phyloP scores from a whole-genome alignment of 352 stramenopile species.

The Phytophthora niederhauseri region DNA sequence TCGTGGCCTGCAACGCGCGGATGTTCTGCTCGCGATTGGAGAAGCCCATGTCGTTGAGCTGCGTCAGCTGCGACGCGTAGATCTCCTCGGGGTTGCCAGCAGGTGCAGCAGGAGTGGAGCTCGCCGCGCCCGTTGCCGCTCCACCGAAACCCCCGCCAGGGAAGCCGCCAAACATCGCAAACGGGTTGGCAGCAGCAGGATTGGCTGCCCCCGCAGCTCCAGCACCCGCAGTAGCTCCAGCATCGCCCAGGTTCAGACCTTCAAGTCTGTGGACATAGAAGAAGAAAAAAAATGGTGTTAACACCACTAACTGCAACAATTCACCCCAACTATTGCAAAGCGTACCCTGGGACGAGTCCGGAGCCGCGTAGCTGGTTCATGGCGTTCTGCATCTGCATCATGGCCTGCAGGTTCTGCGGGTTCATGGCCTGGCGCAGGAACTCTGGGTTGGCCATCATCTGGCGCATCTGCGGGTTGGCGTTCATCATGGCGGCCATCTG shows the following conservation, averaged over 20 bases:
- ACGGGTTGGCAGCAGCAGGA: conserved; percentile 47
- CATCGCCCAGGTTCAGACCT: conserved; percentile 49
- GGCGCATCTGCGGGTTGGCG: conserved; percentile 86
- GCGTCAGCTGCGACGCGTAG: conserved; percentile 89
- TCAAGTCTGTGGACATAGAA: conserved; percentile 43
- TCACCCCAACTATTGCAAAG: not conserved
- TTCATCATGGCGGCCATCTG: conserved; percentile 89
- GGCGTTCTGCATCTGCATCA: conserved; percentile 91
- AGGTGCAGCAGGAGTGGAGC: conserved; percentile 32
- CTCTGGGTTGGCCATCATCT: conserved; percentile 92
- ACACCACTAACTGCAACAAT: not conserved
- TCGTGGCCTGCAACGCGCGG: conserved; percentile 81
- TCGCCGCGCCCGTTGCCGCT: conserved; percentile 5
- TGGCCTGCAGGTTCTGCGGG: conserved; percentile 90
- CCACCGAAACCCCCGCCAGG: conserved; percentile 26
- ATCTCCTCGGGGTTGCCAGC: conserved; percentile 78
- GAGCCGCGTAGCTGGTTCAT: conserved; percentile 85
- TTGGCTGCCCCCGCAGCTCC: conserved; percentile 11
- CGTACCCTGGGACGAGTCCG: conserved; percentile 73
- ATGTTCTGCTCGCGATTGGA: conserved; percentile 90
- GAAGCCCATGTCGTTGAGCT: conserved; percentile 93
- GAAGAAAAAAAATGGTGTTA: conserved; percentile 5
- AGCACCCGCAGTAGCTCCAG: conserved; percentile 5
- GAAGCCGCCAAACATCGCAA: conserved; percentile 59
- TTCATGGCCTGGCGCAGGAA: conserved; percentile 89